Base-by-base conservation (phyloP, 495 filamentous ascomycete species). In the Parathielavia hyrcaniae region DNA sequence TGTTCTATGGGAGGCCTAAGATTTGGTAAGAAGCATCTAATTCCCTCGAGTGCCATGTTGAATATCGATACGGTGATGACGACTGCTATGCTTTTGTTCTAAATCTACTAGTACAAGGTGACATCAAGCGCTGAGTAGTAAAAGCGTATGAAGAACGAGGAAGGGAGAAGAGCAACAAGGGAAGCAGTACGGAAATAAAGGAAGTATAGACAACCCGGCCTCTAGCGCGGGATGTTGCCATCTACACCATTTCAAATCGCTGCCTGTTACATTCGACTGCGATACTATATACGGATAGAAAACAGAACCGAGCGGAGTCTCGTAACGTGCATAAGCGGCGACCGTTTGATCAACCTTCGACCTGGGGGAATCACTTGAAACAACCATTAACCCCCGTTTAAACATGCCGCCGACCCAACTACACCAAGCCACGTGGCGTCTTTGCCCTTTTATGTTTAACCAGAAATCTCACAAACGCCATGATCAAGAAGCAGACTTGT, bases 1-100 rank as follows among this genome's bases (percentile, higher is more conserved):
- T 11, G 71, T 86, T 4, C 76, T 87, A 68, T 77, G 77, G 56
- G 43, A 19, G 10, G 44, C 50, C 38, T 52, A 26, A n/a, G 19
- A 17, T 2, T n/a, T 1, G 40, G 40, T 13, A 16, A 16, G 26
- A 30, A 6, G 6, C 26, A 30, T 3, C 26, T 3, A 30, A 30
- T 30, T 6, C 26, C 6, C 3, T 30, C 6, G 3, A 30, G 6
- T 30, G 26, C 26, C 6, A 3, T 30, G 26, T 23, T 14, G 23
- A 2, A 17, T 32, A 12, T 32, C 12, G 12, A n/a, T 8, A 32
- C 12, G 22, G 26, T 5, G 20, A 1, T 47, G 45, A n/a, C n/a
- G n/a, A n/a, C n/a, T n/a, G n/a, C n/a, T n/a, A n/a, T n/a, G n/a
- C n/a, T n/a, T n/a, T n/a, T n/a, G n/a, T n/a, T n/a, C n/a, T n/a